Base-by-base conservation (phyloP, 495 filamentous ascomycete genomes). In the Hypoxylon rickii region DNA sequence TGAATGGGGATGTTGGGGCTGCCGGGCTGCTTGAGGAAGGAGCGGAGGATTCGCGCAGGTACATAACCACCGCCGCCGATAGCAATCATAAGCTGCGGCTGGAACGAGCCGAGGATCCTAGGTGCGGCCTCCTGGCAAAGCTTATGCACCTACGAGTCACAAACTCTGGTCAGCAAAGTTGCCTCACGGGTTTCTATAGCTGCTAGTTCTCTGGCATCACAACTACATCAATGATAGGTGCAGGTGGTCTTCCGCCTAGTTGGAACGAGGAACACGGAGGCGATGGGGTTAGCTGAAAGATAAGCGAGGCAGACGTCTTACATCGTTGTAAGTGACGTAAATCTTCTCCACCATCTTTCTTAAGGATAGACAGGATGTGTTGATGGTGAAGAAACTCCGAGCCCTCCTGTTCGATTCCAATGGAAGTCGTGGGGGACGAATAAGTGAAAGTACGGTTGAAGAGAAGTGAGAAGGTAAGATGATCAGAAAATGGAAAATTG, bases 41-140 rank as follows among this genome's bases (percentile, higher is more conserved):
- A 97, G 40, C 93, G 89, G 49, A 99, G 85, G 73, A 99, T 97
- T 52, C 94, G 90, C 33, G 94, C 94, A 39, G 94, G 94, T 16
- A 99, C 90, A 71, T 97, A 99, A 46, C 94, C 94, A 66, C 94
- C 94, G 56, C 94, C 94, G 55, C 94, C 94, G 67, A 99, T 99
- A 66, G 94, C 94, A 71, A 99, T 95, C 83, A 99, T 97, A 47
- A 99, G 87, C 68, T 96, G 90, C 34, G 94, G 94, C 62, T 88
- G 79, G 77, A 96, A 90, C 1, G 87, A 80, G 67, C 84, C 77
- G 56, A 99, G 86, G 71, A 97, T 96, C 54, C 77, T 74, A 38
- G 83, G 79, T 15, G 92, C 94, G 1, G 89, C 83, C 49, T 82
- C 77, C 74, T 96, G 90, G 75, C 94, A 99, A 62, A 99, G 83